These are phyloP conservation scores for Dendryphion nanum DNA, from an alignment of 2,329 filamentous ascomycete genomes.

Conservation along the genomic window DNA sequence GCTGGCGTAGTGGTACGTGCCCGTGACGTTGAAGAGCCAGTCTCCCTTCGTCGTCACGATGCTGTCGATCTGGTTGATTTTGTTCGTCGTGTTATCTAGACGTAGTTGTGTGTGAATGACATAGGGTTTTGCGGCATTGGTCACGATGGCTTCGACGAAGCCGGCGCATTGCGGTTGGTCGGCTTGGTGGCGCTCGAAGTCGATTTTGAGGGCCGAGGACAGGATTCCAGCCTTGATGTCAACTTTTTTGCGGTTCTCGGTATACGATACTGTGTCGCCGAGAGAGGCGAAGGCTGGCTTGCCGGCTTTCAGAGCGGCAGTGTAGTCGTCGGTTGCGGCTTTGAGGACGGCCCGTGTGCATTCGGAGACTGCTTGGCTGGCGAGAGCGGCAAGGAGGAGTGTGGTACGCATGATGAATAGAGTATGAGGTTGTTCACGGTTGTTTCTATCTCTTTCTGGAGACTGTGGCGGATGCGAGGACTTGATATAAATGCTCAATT, in stretches of 20 bases:
- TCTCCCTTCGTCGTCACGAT: conserved; percentile 28
- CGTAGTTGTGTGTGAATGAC: conserved; percentile 28
- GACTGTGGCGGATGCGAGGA: too few species aligned
- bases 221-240: conserved; percentile 19
- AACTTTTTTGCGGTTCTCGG: conserved; percentile 24
- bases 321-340: conserved; percentile 17
- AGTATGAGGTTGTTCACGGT: too few species aligned
- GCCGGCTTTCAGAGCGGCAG: conserved; percentile 21
- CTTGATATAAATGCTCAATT: too few species aligned
- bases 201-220: conserved; percentile 21
- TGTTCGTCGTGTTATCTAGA: conserved; percentile 18
- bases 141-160: conserved; percentile 29
- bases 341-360: conserved; percentile 21
- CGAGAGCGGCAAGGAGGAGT: conserved; percentile 6
- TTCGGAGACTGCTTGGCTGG: conserved; percentile 7
- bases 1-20: conserved; percentile 24
- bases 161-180: conserved; percentile 25
- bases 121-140: conserved; percentile 21
- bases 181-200: conserved; percentile 24
- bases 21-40: conserved; percentile 32
- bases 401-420: conserved; percentile 10
- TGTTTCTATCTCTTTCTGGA: too few species aligned
- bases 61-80: conserved; percentile 20
- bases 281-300: conserved; percentile 17
- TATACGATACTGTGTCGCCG: conserved; percentile 17